Evolutionary conservation across 768 basidiomycete genomes (phyloP), one percentile per base, ranked within the genome.

Genomic region (Cyathus striatus): DNA sequence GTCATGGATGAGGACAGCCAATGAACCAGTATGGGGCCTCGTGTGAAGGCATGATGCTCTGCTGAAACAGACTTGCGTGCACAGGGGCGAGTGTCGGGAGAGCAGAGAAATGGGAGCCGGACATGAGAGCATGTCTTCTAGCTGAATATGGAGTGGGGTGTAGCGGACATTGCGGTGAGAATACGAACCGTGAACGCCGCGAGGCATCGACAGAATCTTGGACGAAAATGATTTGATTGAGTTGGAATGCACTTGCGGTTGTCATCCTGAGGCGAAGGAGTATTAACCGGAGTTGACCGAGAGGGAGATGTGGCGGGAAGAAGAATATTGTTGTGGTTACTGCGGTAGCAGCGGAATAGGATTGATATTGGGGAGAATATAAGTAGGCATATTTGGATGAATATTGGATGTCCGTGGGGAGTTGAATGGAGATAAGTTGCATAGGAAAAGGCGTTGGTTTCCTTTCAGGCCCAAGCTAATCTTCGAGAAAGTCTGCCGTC

Each of bases 401-500:
- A 54, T 46, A 42, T 52, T 55, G 48, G 51, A 54, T 50, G 48
- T 44, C 47, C 39, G 51, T 54, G 52, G 53, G 45, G 40, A 30
- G 52, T 53, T 53, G 38, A 62, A 68, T 65, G 66, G 66, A 64
- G 68, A 66, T 68, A 67, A 51, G 49, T 50, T 56, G 53, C 52
- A 58, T 53, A 53, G 56, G 52, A 58, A 55, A 59, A 64, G 59
- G 47, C 38, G 44, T 49, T 50, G 45, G 30, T 43, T 47, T 53
- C 48, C 54, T 49, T 55, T 58, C 60, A 63, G 61, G 58, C 45
- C 57, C 53, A 56, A 50, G 54, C 48, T 48, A 56, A 60, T 54
- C 63, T 71, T 72, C 69, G 63, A 67, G 66, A 72, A 69, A 62
- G 60, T 50, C 48, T 59, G 62, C 63, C 66, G 68, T 66, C 63